phyloP scores from a whole-genome alignment of 768 basidiomycete genomes.

The Lactifluus volemus region DNA sequence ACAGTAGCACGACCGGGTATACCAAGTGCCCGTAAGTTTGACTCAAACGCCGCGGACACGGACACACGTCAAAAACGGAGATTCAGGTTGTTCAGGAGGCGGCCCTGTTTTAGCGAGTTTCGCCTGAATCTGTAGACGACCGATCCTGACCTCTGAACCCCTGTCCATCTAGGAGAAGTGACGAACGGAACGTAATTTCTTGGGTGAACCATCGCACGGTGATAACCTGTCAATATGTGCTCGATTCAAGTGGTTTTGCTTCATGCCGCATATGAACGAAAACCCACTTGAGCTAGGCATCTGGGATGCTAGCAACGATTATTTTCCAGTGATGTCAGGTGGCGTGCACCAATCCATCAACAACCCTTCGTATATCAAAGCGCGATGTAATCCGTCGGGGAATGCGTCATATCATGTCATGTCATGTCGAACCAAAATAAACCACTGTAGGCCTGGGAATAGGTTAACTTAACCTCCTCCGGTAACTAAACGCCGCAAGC shows the following conservation, averaged over 20 bases:
- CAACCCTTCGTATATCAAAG: too few species aligned
- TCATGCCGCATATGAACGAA: neutral
- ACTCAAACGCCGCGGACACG: neutral
- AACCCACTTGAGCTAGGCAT: neutral
- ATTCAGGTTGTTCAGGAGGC: neutral
- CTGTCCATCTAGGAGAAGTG: neutral
- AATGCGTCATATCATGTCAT: slow-evolving; percentile 55
- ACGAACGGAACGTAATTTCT: neutral
- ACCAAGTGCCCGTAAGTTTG: neutral
- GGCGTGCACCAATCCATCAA: neutral
- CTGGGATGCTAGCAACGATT: neutral
- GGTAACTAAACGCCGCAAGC: too few species aligned
- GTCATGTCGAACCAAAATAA: slow-evolving; percentile 58
- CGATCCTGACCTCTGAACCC: neutral
- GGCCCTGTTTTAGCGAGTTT: neutral
- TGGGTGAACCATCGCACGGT: neutral
- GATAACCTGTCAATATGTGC: neutral
- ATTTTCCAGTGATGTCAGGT: neutral
- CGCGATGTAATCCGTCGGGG: neutral
- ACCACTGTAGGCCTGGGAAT: neutral
- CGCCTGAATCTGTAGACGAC: neutral
- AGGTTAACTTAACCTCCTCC: too few species aligned
- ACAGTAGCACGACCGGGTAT: neutral
- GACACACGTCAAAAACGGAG: neutral
- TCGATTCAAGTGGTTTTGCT: neutral